A percentile compares a stretch with the other conserved stretches of the same genome.
These are phyloP conservation scores for Boeremia exigua DNA, from an alignment of 2,329 filamentous ascomycete species.

Conservation along the genomic window DNA sequence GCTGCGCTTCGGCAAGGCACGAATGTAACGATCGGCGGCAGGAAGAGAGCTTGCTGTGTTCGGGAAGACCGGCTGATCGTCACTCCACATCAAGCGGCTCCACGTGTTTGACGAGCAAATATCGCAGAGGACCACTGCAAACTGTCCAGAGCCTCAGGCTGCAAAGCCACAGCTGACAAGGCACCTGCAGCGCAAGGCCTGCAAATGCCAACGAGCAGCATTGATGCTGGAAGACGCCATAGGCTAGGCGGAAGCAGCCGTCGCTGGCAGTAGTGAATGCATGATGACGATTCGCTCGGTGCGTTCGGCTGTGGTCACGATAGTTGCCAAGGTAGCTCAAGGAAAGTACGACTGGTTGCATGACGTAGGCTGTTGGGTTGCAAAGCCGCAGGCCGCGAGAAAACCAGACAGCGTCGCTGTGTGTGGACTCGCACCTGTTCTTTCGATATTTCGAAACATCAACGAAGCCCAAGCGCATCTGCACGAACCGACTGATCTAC, in stretches of 20 bases:
- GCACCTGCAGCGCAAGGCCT: neutral
- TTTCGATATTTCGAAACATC: neutral
- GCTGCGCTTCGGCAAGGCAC: neutral
- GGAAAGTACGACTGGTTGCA: slow-evolving; percentile 4
- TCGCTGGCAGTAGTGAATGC: slow-evolving; percentile 11
- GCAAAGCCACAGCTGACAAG: slow-evolving; percentile 1
- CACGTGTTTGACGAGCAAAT: slow-evolving; percentile 25
- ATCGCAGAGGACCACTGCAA: neutral
- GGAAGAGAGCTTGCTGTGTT: slow-evolving; percentile 17
- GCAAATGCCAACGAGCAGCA: slow-evolving; percentile 1
- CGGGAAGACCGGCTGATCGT: slow-evolving; percentile 29
- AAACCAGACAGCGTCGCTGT: slow-evolving; percentile 11
- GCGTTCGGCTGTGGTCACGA: slow-evolving; percentile 9
- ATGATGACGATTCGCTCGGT: slow-evolving; percentile 19
- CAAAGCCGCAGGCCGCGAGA: slow-evolving; percentile 17
- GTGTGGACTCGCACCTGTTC: slow-evolving; percentile 5
- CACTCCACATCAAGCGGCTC: slow-evolving; percentile 24
- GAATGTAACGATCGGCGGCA: slow-evolving; percentile 23
- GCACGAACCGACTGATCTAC: slow-evolving; percentile 22
- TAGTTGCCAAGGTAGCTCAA: slow-evolving; percentile 10
- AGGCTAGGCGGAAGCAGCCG: slow-evolving; percentile 16
- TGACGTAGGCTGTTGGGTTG: slow-evolving; percentile 8
- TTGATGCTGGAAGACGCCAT: slow-evolving; percentile 2
- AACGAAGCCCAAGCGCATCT: slow-evolving; percentile 2
- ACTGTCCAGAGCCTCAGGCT: neutral